Conservation (phyloP, 495 filamentous ascomycete species). For the Neurospora sp. region DNA sequence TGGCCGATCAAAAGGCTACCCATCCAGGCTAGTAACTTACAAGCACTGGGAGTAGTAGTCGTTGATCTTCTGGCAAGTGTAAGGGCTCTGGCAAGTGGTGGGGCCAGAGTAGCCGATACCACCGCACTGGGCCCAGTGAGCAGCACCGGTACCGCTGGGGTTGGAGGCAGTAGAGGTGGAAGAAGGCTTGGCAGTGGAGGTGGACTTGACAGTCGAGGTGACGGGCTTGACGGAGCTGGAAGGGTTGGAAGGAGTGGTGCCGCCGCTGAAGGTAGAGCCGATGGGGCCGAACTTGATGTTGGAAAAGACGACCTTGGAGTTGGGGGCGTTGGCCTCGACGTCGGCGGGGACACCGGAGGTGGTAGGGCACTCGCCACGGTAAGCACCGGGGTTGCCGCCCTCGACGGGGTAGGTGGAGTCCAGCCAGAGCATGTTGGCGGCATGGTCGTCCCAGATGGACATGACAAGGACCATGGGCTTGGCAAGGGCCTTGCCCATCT, state of each 20-base stretch:
- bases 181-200: conserved; percentile 1
- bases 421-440: conserved; percentile 75
- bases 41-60: conserved; percentile 34
- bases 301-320: conserved; percentile 45
- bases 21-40: conserved; percentile 11
- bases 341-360: conserved; percentile 50
- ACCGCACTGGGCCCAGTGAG: conserved; percentile 34
- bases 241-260: background rate
- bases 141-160: conserved; percentile 10
- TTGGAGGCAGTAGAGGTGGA: conserved; percentile 7
- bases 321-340: conserved; percentile 45
- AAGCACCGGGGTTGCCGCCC: conserved; percentile 46
- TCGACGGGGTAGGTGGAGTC: conserved; percentile 63
- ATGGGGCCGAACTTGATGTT: conserved; percentile 67
- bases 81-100: conserved; percentile 30
- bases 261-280: conserved; percentile 45
- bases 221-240: conserved; percentile 9
- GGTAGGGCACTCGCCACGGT: conserved; percentile 58
- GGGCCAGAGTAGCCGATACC: conserved; percentile 35
- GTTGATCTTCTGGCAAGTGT: conserved; percentile 20
- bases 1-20: background rate
- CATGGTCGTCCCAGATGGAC: conserved; percentile 72
- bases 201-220: conserved; percentile 7
- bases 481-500: conserved; percentile 47
- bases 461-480: conserved; percentile 66